phyloP scores from a whole-genome alignment of 306 rosid genomes.

The Myrica gale region DNA sequence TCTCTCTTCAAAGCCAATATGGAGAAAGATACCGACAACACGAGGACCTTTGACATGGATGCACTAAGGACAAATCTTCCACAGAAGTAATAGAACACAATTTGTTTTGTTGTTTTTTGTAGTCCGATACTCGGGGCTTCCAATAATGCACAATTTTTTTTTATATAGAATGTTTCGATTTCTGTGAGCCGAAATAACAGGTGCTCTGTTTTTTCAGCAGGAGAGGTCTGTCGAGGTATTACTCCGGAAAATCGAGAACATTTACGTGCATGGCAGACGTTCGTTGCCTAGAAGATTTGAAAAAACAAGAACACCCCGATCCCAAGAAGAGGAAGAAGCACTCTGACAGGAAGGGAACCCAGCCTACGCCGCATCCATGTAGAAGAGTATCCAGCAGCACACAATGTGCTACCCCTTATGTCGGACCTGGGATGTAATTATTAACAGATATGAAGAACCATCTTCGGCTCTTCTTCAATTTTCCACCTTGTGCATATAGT shows the following conservation, averaged over 20 bases:
- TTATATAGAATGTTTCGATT: neutral
- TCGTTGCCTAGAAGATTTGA: conserved; percentile 58
- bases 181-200: neutral
- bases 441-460: neutral
- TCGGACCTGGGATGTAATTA: conserved; percentile 36
- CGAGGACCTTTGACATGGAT: conserved; percentile 60
- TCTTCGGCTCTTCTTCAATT: neutral
- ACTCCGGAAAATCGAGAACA: conserved; percentile 83
- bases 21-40: conserved; percentile 50
- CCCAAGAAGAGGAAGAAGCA: conserved; percentile 67
- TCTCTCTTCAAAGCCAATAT: conserved; percentile 24
- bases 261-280: conserved; percentile 76
- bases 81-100: conserved; percentile 42
- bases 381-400: conserved; percentile 53
- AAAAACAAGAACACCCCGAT: conserved; percentile 60
- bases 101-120: no score
- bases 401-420: conserved; percentile 46
- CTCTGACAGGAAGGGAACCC: conserved; percentile 33
- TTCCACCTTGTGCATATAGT: neutral
- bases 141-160: no score
- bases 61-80: conserved; percentile 62
- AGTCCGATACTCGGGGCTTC: no score
- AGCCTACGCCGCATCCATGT: conserved; percentile 42
- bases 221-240: conserved; percentile 72
- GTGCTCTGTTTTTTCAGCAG: conserved; percentile 25